Percentiles rank a stretch among this genome's conserved stretches.
Conservation (phyloP, 106 monocot species). For the Posidonia australis region DNA sequence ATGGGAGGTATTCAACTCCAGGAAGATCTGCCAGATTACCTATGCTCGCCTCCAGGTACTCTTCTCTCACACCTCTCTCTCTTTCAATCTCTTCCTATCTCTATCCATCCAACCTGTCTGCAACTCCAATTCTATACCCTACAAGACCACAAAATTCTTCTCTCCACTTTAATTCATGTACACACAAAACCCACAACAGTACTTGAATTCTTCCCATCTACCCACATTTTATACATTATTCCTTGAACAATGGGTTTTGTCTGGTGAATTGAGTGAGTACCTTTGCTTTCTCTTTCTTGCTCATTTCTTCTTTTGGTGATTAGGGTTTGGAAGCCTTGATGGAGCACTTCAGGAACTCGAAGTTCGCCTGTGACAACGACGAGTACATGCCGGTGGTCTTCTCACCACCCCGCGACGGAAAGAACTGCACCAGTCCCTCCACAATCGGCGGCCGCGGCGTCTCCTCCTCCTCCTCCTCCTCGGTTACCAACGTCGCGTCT, state of each 20-base stretch:
- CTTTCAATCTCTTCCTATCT: background rate
- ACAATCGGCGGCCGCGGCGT: constrained; percentile 44
- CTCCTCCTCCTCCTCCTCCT: background rate
- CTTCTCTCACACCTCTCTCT: background rate
- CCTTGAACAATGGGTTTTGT: no score
- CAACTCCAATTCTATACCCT: no score
- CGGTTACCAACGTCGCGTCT: background rate
- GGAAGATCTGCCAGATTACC: constrained; percentile 96
- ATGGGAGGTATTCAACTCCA: constrained; percentile 98
- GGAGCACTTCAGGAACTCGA: constrained; percentile 95
- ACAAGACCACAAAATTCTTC: no score
- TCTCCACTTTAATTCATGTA: no score
- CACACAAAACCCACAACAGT: no score
- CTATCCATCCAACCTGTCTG: no score
- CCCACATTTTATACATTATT: no score
- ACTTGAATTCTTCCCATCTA: no score
- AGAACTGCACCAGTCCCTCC: constrained; percentile 47
- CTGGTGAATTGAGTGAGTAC: no score
- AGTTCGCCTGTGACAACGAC: constrained; percentile 88
- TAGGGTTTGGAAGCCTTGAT: constrained; percentile 95
- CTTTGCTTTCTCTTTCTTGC: no score
- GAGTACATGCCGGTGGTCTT: constrained; percentile 98
- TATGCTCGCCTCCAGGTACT: constrained; percentile 91
- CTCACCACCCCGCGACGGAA: constrained; percentile 78
- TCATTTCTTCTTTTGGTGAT: background rate